Evolutionary conservation across 2,329 filamentous ascomycete genomes (phyloP).

Genomic region (Neocatenulostroma microsporum): DNA sequence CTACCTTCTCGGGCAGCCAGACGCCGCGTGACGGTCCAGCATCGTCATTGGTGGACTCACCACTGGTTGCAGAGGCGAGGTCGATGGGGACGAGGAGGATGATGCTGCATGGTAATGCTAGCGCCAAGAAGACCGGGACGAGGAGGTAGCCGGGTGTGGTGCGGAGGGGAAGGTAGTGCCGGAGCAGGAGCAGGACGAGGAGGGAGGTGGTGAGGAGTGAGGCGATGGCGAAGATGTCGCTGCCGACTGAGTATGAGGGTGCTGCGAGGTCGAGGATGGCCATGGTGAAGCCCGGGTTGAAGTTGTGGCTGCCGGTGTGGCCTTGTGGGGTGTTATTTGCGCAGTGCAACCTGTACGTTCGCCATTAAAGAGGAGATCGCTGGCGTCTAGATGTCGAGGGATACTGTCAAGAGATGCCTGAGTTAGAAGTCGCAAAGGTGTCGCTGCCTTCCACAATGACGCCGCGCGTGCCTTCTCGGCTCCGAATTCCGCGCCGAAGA

Average conservation of each 20-base stretch:
- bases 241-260: constrained; percentile 67
- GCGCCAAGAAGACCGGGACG: constrained; percentile 89
- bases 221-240: constrained; percentile 66
- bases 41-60: constrained; percentile 58
- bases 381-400: too few relatives aligned
- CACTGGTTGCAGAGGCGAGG: constrained; percentile 59
- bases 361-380: too few relatives aligned
- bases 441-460: too few relatives aligned
- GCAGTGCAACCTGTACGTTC: too few relatives aligned
- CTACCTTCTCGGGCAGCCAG: constrained; percentile 70
- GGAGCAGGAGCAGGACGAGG: constrained; percentile 72
- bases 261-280: constrained; percentile 21
- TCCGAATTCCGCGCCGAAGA: too few relatives aligned
- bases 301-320: too few relatives aligned
- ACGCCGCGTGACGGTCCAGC: constrained; percentile 59
- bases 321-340: too few relatives aligned
- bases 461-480: too few relatives aligned
- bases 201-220: constrained; percentile 67
- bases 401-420: too few relatives aligned
- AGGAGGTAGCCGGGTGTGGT: constrained; percentile 83
- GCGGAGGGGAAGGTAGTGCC: constrained; percentile 84
- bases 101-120: constrained; percentile 85
- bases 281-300: background rate
- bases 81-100: constrained; percentile 92
- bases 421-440: too few relatives aligned